Evolutionary conservation across 768 basidiomycete species (phyloP), one percentile per base, ranked within the genome.

Genomic region (Strobilomyces confusus): DNA sequence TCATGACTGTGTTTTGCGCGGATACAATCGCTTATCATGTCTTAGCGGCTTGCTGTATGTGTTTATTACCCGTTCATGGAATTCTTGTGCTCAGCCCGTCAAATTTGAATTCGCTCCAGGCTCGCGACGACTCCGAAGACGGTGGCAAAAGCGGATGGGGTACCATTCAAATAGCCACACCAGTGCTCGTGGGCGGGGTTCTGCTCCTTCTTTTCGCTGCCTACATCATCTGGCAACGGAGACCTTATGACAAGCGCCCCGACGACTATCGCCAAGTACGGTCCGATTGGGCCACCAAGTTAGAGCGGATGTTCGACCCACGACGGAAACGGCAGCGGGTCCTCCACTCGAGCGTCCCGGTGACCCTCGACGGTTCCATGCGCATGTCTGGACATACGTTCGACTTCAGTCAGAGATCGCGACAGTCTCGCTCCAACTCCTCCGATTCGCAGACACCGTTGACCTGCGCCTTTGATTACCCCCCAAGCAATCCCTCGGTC

Each of bases 161-260:
- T 14, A 7, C 69, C 14, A 33, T 68, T 9, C 73, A 75, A 46
- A 72, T 75, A 44, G 67, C 63, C 11, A 40, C 63, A 0, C 74
- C 75, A 8, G 60, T 65, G 49, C 63, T 73, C 38, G 68, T 72
- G 11, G 74, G 70, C 26, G 59, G 63, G 5, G 60, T 30, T 36
- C 63, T 75, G 15, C 42, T 70, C 23, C 42, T 65, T 1, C 7
- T 63, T 29, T 63, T 69, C 32, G 48, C 33, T 17, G 52, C 23
- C 32, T 61, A 59, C 32, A 37, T 72, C 53, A 40, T 67, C 32
- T 69, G 64, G 61, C 47, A 56, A 61, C 64, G 61, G 41, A 53
- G 57, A 41, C 44, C 51, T 1, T 42, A 52, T 20, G 50, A 40
- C 19, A 37, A 48, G 37, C 50, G 29, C 40, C 22, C 52, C 19